Base-by-base conservation (phyloP, 225 moss, liverwort and hornwort genomes). In the Lunularia cruciata region DNA sequence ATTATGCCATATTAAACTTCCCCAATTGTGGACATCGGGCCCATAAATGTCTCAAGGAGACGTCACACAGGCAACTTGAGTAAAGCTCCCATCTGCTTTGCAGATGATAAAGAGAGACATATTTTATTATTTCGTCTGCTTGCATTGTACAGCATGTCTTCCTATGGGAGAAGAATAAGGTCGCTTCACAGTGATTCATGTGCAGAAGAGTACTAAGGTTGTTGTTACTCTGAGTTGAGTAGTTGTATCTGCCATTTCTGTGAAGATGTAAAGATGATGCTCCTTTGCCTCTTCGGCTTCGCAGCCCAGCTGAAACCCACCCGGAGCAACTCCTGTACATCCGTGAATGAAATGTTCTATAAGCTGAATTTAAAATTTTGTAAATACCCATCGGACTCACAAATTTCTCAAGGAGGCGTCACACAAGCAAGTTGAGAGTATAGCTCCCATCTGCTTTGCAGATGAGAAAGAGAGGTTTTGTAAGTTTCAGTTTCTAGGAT, bases 1-100 rank as follows among this genome's bases (percentile, higher is more conserved):
- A n/a, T n/a, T n/a, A n/a, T n/a, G n/a, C n/a, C n/a, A n/a, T n/a
- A n/a, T n/a, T n/a, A n/a, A n/a, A n/a, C n/a, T n/a, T n/a, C n/a
- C n/a, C n/a, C n/a, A n/a, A n/a, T n/a, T n/a, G n/a, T n/a, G n/a
- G n/a, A n/a, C 43, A 43, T 2, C 16, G 11, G 43, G 16, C 43
- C 42, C 6, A 12, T 3, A 11, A 54, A 26, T 9, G 13, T 27
- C 54, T 10, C 6, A 20, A 9, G 54, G 5, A 4, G 1, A 2
- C 54, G 19, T 2, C 46, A 5, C 4, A 4, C 12, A 7, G 15
- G 15, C 5, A 27, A 32, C 12, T 5, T 23, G 43, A 43, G 43
- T 10, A 43, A 43, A 10, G 14, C 12, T 35, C 61, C 26, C 60
- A 60, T 38, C 61, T 61, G 61, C 61, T 61, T 61, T 61, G 61